phyloP scores from a whole-genome alignment of 75 land plant species.

The Picea sitchensis region DNA sequence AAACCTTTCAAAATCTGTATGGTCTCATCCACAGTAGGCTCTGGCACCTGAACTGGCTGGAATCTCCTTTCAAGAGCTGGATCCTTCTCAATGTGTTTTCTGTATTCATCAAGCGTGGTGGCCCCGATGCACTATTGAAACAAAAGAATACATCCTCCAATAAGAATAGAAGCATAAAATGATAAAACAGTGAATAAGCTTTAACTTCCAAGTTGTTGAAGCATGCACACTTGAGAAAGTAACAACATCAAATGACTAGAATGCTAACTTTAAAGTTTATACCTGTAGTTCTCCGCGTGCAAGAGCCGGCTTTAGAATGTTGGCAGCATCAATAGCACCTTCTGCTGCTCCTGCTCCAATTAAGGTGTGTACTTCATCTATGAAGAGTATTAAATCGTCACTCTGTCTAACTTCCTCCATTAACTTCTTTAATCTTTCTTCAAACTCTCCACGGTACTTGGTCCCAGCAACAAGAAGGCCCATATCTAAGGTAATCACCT shows the following conservation, averaged over 20 bases:
- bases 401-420: constrained; percentile 57
- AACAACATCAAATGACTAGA: constrained; percentile 24
- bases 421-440: constrained; percentile 53
- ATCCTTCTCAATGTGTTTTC: constrained; percentile 68
- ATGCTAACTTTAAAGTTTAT: constrained; percentile 52
- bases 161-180: not conserved
- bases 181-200: not conserved
- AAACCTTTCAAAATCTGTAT: constrained; percentile 46
- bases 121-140: constrained; percentile 52
- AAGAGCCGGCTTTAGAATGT: constrained; percentile 60
- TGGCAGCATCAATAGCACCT: constrained; percentile 70
- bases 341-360: constrained; percentile 66
- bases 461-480: constrained; percentile 56
- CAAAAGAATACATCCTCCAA: not conserved
- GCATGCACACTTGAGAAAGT: not conserved
- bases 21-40: constrained; percentile 55
- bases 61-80: constrained; percentile 61
- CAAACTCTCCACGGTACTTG: constrained; percentile 60
- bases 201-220: not conserved
- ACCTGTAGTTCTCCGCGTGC: constrained; percentile 62
- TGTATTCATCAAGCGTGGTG: constrained; percentile 57
- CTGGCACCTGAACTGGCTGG: constrained; percentile 50
- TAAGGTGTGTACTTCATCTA: constrained; percentile 52
- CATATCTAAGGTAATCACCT: constrained; percentile 55
- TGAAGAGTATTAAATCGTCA: constrained; percentile 54